A percentile compares a stretch with the other conserved stretches of the same genome.
Conservation (phyloP, 192 early-diverging fungal species). For the Backusella liffmaniae region DNA sequence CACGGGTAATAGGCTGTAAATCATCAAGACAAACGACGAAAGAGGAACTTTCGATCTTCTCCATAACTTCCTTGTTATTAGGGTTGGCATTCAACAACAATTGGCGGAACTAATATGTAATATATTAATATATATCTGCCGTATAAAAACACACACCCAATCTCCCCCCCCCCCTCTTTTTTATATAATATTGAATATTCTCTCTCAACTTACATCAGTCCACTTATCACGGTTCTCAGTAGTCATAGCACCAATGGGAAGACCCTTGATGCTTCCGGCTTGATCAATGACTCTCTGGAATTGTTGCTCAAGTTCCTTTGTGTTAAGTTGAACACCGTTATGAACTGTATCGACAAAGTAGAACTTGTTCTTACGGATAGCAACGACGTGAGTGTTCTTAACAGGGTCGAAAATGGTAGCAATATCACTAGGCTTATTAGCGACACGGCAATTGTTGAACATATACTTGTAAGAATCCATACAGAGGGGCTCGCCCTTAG, state of each 20-base stretch:
- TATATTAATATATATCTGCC: background rate
- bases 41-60: constrained; percentile 81
- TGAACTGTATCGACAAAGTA: constrained; percentile 72
- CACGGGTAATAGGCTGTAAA: constrained; percentile 80
- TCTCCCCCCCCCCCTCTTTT: background rate
- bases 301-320: constrained; percentile 82
- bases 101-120: constrained; percentile 51
- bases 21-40: constrained; percentile 94
- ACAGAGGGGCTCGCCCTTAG: constrained; percentile 75
- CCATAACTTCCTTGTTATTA: constrained; percentile 68
- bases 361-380: constrained; percentile 92
- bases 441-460: constrained; percentile 96
- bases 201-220: constrained; percentile 62
- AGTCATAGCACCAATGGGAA: constrained; percentile 84
- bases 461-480: constrained; percentile 93
- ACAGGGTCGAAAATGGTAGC: constrained; percentile 71
- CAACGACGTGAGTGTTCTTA: constrained; percentile 80
- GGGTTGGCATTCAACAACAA: constrained; percentile 63
- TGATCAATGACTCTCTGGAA: constrained; percentile 62
- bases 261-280: constrained; percentile 66
- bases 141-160: background rate
- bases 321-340: constrained; percentile 78
- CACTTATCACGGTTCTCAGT: constrained; percentile 94
- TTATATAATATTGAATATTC: background rate
- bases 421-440: constrained; percentile 80